These are phyloP conservation scores for Coniosporium apollinis DNA, from an alignment of 495 filamentous ascomycete genomes.

Conservation along the genomic window DNA sequence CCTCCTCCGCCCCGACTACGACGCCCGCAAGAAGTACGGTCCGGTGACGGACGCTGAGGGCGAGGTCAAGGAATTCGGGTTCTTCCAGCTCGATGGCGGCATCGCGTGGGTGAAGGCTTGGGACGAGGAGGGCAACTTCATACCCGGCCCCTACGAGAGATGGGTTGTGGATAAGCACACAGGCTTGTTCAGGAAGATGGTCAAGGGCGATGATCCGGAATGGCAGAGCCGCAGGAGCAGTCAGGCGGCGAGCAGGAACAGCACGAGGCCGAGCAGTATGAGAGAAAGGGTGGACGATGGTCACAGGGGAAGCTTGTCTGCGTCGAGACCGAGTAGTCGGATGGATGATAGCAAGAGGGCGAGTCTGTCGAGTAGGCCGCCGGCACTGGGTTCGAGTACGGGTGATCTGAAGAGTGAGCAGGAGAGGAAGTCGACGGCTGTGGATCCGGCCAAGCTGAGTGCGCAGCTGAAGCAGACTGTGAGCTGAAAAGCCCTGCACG, in stretches of 20 bases:
- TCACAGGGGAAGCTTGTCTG: too few species aligned
- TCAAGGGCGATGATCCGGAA: constrained; percentile 15
- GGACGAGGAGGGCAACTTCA: constrained; percentile 15
- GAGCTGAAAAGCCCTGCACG: too few species aligned
- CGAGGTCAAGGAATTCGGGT: constrained; percentile 5
- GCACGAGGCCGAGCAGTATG: not conserved
- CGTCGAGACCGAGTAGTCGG: too few species aligned
- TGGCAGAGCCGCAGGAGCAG: constrained; percentile 4
- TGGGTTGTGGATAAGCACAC: constrained; percentile 11
- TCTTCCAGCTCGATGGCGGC: constrained; percentile 19
- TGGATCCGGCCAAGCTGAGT: too few species aligned
- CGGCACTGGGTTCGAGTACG: too few species aligned
- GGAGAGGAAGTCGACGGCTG: too few species aligned
- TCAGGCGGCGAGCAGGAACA: not conserved
- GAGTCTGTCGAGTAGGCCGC: too few species aligned
- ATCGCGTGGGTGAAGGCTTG: constrained; percentile 15
- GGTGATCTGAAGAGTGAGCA: too few species aligned
- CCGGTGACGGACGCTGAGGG: constrained; percentile 4
- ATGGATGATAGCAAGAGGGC: too few species aligned
- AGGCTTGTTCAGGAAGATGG: constrained; percentile 13
- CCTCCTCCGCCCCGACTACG: constrained; percentile 15
- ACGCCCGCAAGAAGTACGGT: constrained; percentile 13
- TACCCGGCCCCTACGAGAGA: constrained; percentile 16
- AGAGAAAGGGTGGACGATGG: too few species aligned
- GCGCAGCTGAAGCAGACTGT: too few species aligned